Conservation (phyloP, 768 basidiomycete species). For the Kwoniella dendrophila region DNA sequence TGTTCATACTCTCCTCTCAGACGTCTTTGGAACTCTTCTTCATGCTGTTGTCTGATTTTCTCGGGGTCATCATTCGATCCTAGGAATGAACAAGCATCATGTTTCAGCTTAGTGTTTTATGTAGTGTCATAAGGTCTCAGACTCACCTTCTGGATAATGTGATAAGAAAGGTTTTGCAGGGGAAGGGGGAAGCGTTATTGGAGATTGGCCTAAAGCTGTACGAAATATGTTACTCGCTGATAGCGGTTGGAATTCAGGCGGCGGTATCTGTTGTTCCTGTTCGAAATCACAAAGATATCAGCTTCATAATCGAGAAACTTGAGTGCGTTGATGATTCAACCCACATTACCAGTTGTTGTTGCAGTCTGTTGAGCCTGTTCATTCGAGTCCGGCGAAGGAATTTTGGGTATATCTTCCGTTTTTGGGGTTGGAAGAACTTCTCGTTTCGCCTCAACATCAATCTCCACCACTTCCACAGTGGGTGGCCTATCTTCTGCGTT, state of each 20-base stretch:
- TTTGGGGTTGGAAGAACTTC: neutral
- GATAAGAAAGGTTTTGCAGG: neutral
- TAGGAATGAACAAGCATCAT: conserved; percentile 1
- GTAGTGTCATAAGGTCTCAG: neutral
- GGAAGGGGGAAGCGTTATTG: conserved; percentile 6
- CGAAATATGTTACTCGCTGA: conserved; percentile 41
- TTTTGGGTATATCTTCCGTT: neutral
- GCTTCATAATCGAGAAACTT: no score
- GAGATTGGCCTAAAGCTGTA: conserved; percentile 13
- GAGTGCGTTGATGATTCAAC: no score
- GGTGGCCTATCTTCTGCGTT: conserved; percentile 39
- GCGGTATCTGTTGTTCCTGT: no score
- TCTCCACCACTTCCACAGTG: conserved; percentile 19
- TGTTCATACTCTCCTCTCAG: conserved; percentile 78
- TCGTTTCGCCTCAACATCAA: conserved; percentile 15
- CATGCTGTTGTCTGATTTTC: conserved; percentile 69
- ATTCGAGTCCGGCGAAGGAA: neutral
- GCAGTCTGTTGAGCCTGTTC: no score
- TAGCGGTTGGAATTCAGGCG: conserved; percentile 26
- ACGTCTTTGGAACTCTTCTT: conserved; percentile 69
- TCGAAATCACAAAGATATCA: no score
- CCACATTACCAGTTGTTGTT: no score
- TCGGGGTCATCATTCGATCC: conserved; percentile 58
- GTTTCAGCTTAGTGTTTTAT: neutral
- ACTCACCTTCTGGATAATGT: neutral